Base-by-base conservation (phyloP, 83 land plant species). In the Picea mariana region DNA sequence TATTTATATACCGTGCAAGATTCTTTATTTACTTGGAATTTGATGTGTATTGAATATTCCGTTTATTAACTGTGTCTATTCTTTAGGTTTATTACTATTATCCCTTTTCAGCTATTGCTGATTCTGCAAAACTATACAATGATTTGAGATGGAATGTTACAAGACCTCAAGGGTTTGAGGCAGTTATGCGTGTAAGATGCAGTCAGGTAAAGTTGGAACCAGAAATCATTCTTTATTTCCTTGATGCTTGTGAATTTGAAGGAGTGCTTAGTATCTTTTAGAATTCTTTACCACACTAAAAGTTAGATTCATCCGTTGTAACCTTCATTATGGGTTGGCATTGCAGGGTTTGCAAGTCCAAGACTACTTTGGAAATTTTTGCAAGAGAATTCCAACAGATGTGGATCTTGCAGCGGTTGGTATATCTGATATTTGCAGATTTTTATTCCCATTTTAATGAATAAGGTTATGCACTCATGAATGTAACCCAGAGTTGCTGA, bases 181-280 rank as follows among this genome's bases (percentile, higher is more conserved):
- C 97, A 47, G 97, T 97, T 21, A 97, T 97, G 99, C 93, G 99
- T 73, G 99, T 97, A 12, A 87, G 99, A 84, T 97, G 99, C 86
- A 97, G 93, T 84, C 96, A 95, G 92, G 99, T 91, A 80, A 81
- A 26, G 75, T 8, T 42, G 26, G 42, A 62, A 40, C 61, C 1
- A 26, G 9, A 9, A 23, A 23, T 79, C 12, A 18, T 20, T 63
- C 23, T 20, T 31, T 23, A 13, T 18, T n/a, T 31, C 63, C 42
- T 80, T 65, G 79, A 24, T 24, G 17, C 12, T 42, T 58, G 80
- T 17, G 52, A 13, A 26, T 1, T 58, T 44, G 49, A 44, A 44
- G 49, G 49, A 44, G 9, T 44, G 9, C 49, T 44, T 44, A 44
- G 49, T 44, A 44, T 44, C 0, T 44, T 44, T 6, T 7, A 44